Percentiles rank a stretch among this genome's conserved stretches.
Evolutionary conservation across 2,329 filamentous ascomycete genomes (phyloP).

Genomic region (Thermothelomyces thermophilus): DNA sequence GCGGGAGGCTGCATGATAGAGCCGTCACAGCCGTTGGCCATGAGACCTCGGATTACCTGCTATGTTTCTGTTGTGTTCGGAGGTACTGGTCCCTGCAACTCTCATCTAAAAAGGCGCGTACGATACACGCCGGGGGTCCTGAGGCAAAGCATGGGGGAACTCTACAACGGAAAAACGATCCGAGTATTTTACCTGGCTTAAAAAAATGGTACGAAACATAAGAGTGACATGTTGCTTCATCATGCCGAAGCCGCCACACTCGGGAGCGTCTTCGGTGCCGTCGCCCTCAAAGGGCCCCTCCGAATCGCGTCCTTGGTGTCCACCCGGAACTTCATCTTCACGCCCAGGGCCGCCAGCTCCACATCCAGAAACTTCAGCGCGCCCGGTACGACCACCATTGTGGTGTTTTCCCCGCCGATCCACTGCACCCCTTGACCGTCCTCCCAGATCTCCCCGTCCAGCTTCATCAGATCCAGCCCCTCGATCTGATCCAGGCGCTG

Average conservation of each 20-base stretch:
- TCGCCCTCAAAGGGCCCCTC: conserved; percentile 39
- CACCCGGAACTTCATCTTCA: conserved; percentile 78
- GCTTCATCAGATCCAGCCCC: conserved; percentile 47
- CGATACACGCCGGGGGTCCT: neutral
- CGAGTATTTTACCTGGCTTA: neutral
- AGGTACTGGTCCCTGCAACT: too few relatives aligned
- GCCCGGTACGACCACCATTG: conserved; percentile 84
- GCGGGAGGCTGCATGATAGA: conserved; percentile 14
- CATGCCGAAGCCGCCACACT: conserved; percentile 11
- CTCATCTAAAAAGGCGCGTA: too few relatives aligned
- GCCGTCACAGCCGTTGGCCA: conserved; percentile 2
- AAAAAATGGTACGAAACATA: neutral
- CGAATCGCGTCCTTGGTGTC: conserved; percentile 58
- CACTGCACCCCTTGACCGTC: conserved; percentile 80
- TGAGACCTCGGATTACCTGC: neutral
- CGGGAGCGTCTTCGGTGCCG: conserved; percentile 16
- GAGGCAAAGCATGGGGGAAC: conserved; percentile 4
- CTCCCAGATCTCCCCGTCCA: conserved; percentile 78
- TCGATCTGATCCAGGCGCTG: conserved; percentile 51
- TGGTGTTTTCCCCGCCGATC: conserved; percentile 84
- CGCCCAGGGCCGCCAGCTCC: conserved; percentile 92
- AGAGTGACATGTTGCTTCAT: conserved; percentile 3
- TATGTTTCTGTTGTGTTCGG: too few relatives aligned
- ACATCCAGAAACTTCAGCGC: conserved; percentile 91
- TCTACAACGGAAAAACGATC: neutral